Evolutionary conservation across 2,329 filamentous ascomycete species (phyloP), one percentile per base, ranked within the genome.

Genomic region (Tolypocladium nubicola): DNA sequence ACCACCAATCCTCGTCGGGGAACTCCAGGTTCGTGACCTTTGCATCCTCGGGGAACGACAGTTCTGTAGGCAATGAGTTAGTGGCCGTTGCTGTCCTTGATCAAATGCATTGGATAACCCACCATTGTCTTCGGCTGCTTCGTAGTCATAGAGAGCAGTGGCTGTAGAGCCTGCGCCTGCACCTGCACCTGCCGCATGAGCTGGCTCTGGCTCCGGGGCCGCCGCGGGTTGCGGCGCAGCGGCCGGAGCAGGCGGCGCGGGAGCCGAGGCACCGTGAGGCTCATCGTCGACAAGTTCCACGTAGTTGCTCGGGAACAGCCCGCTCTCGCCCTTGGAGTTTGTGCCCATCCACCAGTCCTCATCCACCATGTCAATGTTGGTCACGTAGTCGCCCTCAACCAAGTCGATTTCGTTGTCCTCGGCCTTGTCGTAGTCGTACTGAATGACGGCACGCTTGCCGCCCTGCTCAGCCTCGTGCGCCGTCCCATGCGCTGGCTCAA

Each of bases 311-410:
- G 94, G 94, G 79, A 99, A 97, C 40, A 99, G 79, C 53, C 94
- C 94, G 58, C 80, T 86, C 72, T 97, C 90, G 65, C 94, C 94
- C 60, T 79, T 80, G 26, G 81, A 76, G 75, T 97, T 99, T 63
- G 88, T 89, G 49, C 95, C 94, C 82, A 96, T 88, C 94, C 94
- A 99, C 94, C 94, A 99, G 70, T 99, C 93, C 55, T 95, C 88
- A 65, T 97, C 94, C 2, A 99, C 90, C 89, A 95, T 95, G 61
- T 97, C 90, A 66, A 99, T 96, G 69, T 96, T 87, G 30, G 83
- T 91, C 41, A 99, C 87, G 62, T 86, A 83, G 66, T 97, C 89
- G 61, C 92, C 92, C 73, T 99, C 94, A 33, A 83, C 80, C 21
- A 99, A 81, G 63, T 96, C 91, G 58, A 99, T 83, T 74, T 99